A percentile compares a stretch with the other conserved stretches of the same genome.
Conservation (phyloP, 2,329 filamentous ascomycete genomes). For the Xylaria sp. region DNA sequence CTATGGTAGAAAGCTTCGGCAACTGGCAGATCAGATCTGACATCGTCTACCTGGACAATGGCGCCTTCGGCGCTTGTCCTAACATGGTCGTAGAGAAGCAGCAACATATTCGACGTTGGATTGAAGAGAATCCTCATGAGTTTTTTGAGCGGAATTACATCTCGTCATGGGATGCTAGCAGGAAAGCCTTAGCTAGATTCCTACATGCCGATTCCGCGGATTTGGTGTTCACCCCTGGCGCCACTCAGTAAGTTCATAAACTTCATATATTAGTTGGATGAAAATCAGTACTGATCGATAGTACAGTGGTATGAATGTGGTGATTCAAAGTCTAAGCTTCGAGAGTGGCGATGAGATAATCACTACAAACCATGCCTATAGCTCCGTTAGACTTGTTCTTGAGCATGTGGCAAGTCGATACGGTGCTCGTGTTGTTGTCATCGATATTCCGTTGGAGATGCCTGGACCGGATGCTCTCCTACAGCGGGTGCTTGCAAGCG, state of each 20-base stretch:
- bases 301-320: constrained; percentile 26
- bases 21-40: constrained; percentile 27
- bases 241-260: not conserved
- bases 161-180: constrained; percentile 23
- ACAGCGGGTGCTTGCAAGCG: constrained; percentile 21
- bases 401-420: constrained; percentile 16
- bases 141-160: constrained; percentile 32
- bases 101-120: constrained; percentile 15
- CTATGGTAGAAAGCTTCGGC: constrained; percentile 28
- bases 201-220: constrained; percentile 10
- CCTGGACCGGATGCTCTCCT: constrained; percentile 21
- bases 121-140: constrained; percentile 26
- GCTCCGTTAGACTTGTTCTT: constrained; percentile 22
- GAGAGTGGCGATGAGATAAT: constrained; percentile 27
- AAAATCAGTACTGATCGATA: not conserved
- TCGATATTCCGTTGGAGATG: constrained; percentile 17
- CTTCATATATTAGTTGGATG: not conserved
- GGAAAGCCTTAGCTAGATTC: constrained; percentile 15
- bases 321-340: constrained; percentile 24
- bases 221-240: not conserved
- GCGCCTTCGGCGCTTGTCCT: constrained; percentile 27
- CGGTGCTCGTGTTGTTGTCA: constrained; percentile 24
- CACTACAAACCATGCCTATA: constrained; percentile 30
- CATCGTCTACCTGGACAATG: constrained; percentile 27
- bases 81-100: constrained; percentile 21